Evolutionary conservation across 1,284 basidiomycete genomes (phyloP).

Genomic region (Ganoderma leucocontextum): DNA sequence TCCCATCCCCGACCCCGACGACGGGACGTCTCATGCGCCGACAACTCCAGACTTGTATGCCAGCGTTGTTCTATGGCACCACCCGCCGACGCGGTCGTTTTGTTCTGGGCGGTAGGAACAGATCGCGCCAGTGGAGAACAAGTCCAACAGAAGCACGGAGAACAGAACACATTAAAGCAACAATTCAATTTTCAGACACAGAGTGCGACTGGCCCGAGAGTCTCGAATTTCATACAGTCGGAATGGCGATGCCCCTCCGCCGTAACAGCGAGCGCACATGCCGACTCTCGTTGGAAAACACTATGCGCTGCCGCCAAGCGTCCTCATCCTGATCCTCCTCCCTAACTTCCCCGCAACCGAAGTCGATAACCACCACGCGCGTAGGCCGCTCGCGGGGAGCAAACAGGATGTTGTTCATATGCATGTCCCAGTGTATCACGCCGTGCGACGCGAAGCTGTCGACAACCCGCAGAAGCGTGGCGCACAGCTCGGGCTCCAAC

Average conservation of each 20-base stretch:
- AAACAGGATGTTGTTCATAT: background rate
- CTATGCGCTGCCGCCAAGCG: background rate
- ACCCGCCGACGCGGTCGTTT: too few species aligned
- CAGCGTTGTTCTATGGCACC: too few species aligned
- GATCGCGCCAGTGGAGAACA: too few species aligned
- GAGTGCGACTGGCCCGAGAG: too few species aligned
- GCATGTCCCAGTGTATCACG: conserved; percentile 13
- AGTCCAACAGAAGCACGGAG: too few species aligned
- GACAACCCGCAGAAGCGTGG: conserved; percentile 10
- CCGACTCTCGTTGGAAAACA: background rate
- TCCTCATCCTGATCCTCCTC: background rate
- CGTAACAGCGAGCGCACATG: background rate
- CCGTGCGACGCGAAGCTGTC: conserved; percentile 11
- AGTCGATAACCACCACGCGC: background rate
- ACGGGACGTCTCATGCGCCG: too few species aligned
- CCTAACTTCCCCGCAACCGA: background rate
- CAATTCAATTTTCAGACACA: too few species aligned
- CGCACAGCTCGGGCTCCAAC: conserved; percentile 4
- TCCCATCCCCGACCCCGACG: too few species aligned
- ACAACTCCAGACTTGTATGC: too few species aligned
- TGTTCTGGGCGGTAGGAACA: too few species aligned
- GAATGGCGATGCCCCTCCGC: background rate
- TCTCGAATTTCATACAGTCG: background rate
- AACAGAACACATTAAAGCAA: too few species aligned
- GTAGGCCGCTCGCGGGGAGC: background rate